phyloP scores from a whole-genome alignment of 805 yeast genomes.

The Tetrapisispora namnaoensis region DNA sequence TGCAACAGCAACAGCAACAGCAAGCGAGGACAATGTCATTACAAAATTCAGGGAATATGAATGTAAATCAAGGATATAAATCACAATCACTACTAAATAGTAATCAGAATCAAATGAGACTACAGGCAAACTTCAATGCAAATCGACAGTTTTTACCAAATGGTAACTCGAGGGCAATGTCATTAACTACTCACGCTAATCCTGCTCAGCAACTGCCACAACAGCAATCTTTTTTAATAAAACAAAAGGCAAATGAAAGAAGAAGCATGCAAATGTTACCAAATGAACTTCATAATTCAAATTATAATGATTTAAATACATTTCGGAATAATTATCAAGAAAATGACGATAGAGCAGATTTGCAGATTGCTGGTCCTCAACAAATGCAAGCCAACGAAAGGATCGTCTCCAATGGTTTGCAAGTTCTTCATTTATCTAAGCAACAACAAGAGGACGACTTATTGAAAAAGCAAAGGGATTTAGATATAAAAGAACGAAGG shows the following conservation, averaged over 20 bases:
- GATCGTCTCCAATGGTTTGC: neutral
- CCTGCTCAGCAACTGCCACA: slow-evolving; percentile 5
- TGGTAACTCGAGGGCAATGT: slow-evolving; percentile 25
- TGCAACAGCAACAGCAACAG: slow-evolving; percentile 31
- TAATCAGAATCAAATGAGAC: neutral
- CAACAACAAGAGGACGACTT: neutral
- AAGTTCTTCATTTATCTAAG: neutral
- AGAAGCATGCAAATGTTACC: neutral
- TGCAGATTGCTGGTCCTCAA: neutral
- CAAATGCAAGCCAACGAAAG: neutral
- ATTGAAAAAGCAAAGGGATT: neutral
- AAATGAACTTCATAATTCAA: neutral
- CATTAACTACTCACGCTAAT: slow-evolving; percentile 16
- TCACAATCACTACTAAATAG: neutral
- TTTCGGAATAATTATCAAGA: neutral
- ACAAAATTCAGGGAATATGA: slow-evolving; percentile 14
- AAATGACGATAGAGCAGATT: neutral
- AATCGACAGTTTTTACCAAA: neutral
- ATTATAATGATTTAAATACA: neutral
- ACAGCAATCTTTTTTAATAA: slow-evolving; percentile 1
- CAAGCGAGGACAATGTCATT: slow-evolving; percentile 39
- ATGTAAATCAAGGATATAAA: slow-evolving; percentile 4
- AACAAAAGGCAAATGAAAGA: neutral
- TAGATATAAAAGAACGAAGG: slow-evolving; percentile 2
- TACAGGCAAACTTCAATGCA: neutral